These are phyloP conservation scores for Euphorbia pulcherrima DNA, from an alignment of 345 rosid species.

Conservation along the genomic window DNA sequence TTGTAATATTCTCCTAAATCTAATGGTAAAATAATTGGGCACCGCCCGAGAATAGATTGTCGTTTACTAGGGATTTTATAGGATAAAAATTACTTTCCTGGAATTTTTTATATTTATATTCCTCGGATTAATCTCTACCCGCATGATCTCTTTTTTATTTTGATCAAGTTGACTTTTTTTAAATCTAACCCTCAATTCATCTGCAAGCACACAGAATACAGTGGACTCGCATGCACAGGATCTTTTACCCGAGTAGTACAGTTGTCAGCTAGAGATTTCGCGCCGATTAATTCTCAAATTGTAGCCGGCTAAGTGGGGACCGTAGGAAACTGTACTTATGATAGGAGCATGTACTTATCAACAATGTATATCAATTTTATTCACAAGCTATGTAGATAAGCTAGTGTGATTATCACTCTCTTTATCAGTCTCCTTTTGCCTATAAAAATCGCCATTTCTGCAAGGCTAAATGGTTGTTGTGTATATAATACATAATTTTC, in stretches of 20 bases:
- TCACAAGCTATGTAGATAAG: conserved; percentile 18
- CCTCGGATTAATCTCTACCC: conserved; percentile 20
- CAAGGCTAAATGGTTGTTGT: conserved; percentile 31
- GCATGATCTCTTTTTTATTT: conserved; percentile 18
- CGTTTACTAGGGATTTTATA: conserved; percentile 37
- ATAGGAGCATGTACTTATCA: accelerated
- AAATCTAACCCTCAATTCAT: background rate
- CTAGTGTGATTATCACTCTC: accelerated
- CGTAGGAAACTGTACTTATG: conserved; percentile 16
- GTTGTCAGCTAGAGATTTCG: conserved; percentile 69
- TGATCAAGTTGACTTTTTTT: background rate
- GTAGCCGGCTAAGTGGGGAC: conserved; percentile 69
- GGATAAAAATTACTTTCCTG: conserved; percentile 24
- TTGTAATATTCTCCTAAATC: conserved; percentile 33
- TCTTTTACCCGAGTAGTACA: background rate
- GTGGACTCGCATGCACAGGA: background rate
- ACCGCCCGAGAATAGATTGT: conserved; percentile 34
- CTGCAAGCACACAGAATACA: background rate
- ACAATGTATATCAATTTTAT: accelerated
- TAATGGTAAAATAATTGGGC: conserved; percentile 23
- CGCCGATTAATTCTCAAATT: conserved; percentile 62
- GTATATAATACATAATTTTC: conserved; percentile 19
- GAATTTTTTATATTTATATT: background rate
- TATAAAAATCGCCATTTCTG: conserved; percentile 43
- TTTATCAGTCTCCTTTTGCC: conserved; percentile 44